Conservation (phyloP, 2,329 filamentous ascomycete species). For the Ophiostoma sp. region DNA sequence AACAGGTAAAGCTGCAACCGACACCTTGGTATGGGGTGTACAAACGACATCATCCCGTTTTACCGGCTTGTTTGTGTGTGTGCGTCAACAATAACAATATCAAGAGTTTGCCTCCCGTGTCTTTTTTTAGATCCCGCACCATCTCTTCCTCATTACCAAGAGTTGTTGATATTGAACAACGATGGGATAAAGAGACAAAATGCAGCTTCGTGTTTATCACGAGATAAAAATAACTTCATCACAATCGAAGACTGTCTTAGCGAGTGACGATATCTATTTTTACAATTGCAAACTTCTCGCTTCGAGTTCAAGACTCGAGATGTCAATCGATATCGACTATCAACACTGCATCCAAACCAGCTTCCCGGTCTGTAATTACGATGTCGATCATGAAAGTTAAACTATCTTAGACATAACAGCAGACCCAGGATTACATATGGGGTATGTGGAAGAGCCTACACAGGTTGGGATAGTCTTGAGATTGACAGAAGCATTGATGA, state of each 20-base stretch:
- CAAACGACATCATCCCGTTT: background rate
- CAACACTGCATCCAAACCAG: too few relatives aligned
- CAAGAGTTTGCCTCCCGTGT: constrained; percentile 1
- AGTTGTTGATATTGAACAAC: background rate
- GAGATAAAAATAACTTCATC: background rate
- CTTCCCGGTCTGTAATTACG: too few relatives aligned
- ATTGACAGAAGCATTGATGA: too few relatives aligned
- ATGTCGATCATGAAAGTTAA: too few relatives aligned
- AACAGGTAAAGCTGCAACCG: background rate
- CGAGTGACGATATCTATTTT: background rate
- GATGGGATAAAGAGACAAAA: background rate
- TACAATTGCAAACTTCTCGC: background rate
- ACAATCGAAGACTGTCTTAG: background rate
- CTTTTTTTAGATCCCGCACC: constrained; percentile 13
- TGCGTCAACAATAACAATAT: background rate
- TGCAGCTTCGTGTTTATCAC: background rate
- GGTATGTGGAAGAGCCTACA: too few relatives aligned
- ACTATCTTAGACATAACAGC: too few relatives aligned
- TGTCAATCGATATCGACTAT: too few relatives aligned
- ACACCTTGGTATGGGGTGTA: constrained; percentile 1
- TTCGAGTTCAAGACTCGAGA: too few relatives aligned
- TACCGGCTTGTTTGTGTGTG: background rate
- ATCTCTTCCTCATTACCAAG: background rate
- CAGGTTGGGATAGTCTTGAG: too few relatives aligned
- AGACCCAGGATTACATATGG: too few relatives aligned